Evolutionary conservation across 108 stramenopile species (phyloP).

Genomic region (Nitzschia palea): DNA sequence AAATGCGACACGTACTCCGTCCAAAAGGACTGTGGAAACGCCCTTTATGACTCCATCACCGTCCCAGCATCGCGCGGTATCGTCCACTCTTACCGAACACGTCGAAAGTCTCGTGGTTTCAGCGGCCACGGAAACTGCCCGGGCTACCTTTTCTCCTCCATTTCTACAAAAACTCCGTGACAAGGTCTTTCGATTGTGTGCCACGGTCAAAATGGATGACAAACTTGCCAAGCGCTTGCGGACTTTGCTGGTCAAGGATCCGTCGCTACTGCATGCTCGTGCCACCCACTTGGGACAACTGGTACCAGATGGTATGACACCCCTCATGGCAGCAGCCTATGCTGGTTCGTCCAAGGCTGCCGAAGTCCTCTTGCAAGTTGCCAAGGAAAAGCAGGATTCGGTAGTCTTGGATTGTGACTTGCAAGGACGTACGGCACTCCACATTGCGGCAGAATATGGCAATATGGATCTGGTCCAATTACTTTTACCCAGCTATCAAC

Average conservation of each 20-base stretch:
- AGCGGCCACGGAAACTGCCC: constrained; percentile 33
- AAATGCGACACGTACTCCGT: neutral
- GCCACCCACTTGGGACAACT: constrained; percentile 44
- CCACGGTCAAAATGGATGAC: constrained; percentile 30
- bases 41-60: constrained; percentile 7
- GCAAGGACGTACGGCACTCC: constrained; percentile 80
- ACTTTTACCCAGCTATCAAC: constrained; percentile 31
- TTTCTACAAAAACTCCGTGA: constrained; percentile 17
- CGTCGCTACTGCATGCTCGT: constrained; percentile 36
- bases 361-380: constrained; percentile 30
- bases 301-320: constrained; percentile 78
- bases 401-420: constrained; percentile 43
- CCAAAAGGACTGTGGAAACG: neutral
- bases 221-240: constrained; percentile 40
- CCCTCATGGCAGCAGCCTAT: constrained; percentile 64
- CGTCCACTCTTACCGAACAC: neutral
- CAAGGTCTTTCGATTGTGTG: constrained; percentile 44
- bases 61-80: neutral
- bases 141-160: constrained; percentile 20
- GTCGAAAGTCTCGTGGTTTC: constrained; percentile 20
- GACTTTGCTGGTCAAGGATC: constrained; percentile 39
- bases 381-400: neutral
- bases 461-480: constrained; percentile 53
- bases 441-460: constrained; percentile 71
- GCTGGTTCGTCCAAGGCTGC: constrained; percentile 32